These are phyloP conservation scores for Flaveria ramosissima DNA, from an alignment of 129 eudicot species.

Conservation along the genomic window DNA sequence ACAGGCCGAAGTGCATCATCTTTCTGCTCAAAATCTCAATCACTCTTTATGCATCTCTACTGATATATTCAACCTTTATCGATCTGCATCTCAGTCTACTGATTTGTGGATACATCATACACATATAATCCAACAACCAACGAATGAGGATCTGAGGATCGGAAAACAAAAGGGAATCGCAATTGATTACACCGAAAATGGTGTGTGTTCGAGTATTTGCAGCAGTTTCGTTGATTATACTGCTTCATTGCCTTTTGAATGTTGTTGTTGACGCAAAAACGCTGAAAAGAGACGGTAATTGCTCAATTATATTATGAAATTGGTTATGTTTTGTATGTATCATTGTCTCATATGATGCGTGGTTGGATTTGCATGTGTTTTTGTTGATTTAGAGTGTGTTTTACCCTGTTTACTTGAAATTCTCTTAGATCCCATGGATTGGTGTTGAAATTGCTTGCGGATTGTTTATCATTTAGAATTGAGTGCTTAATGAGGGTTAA, in stretches of 20 bases:
- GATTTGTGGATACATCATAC: neutral
- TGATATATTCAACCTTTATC: constrained; percentile 7
- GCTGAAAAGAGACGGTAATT: constrained; percentile 84
- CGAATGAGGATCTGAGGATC: constrained; percentile 21
- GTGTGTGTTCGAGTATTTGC: constrained; percentile 36
- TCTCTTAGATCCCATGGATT: constrained; percentile 20
- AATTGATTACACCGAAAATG: constrained; percentile 28
- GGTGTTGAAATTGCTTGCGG: neutral
- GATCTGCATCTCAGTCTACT: constrained; percentile 17
- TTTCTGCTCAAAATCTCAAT: constrained; percentile 19
- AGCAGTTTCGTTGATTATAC: constrained; percentile 26
- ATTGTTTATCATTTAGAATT: neutral
- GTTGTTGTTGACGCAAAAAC: constrained; percentile 65
- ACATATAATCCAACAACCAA: neutral
- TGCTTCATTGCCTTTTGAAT: constrained; percentile 43
- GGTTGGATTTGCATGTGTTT: neutral
- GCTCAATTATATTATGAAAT: neutral
- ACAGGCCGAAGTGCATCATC: constrained; percentile 22
- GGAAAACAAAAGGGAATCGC: constrained; percentile 26
- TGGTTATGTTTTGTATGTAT: neutral
- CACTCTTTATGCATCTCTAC: constrained; percentile 24
- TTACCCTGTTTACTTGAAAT: neutral
- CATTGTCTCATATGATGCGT: neutral
- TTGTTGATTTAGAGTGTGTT: neutral
- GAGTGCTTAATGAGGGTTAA: neutral